Base-by-base conservation (phyloP, 2,329 filamentous ascomycete genomes). In the Phaeophleospora eucalypticola region DNA sequence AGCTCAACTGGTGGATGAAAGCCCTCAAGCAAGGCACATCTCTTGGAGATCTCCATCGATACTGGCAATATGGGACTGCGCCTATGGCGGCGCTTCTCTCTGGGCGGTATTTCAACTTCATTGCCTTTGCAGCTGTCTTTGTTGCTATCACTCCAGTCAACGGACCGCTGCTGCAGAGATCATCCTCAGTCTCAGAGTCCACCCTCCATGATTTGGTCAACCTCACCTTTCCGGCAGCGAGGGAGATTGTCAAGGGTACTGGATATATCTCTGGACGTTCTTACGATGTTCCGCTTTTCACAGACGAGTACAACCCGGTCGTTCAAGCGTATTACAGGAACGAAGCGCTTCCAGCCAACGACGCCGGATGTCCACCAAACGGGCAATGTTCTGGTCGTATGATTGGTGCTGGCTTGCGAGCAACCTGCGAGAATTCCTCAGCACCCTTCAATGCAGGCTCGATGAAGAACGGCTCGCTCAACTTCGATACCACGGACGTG, bases 131-230 rank as follows among this genome's bases (percentile, higher is more conserved):
- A 3, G 42, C 46, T 12, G 4, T 49, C 17, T 36, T 49, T 10
- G 27, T 49, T 10, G 24, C 46, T 27, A 29, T 49, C 12, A 37
- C 46, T n/a, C 46, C 46, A 12, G 37, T 49, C 32, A 49, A 49
- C 45, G 41, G 46, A 14, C 46, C 46, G 8, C 18, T 45, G 10
- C 32, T 45, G 19, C 46, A 49, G 32, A 16, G 46, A 17, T 45
- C 37, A 15, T 27, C 36, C 3, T 20, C 36, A 7, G 38, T 49
- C 3, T 14, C 20, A 7, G 35, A 21, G 14, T 3, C 8, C 16
- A 36, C 14, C 7, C 33, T 42, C 7, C 9, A 37, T 15, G 37
- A 32, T 2, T 14, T 2, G 14, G 34, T 37, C 14, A 35, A 36
- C 19, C 18, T 47, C 7, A 27, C 18, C n/a, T 10, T 47, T 24